Evolutionary conservation across 148 eudicot species (phyloP).

Genomic region (Silene uniflora): DNA sequence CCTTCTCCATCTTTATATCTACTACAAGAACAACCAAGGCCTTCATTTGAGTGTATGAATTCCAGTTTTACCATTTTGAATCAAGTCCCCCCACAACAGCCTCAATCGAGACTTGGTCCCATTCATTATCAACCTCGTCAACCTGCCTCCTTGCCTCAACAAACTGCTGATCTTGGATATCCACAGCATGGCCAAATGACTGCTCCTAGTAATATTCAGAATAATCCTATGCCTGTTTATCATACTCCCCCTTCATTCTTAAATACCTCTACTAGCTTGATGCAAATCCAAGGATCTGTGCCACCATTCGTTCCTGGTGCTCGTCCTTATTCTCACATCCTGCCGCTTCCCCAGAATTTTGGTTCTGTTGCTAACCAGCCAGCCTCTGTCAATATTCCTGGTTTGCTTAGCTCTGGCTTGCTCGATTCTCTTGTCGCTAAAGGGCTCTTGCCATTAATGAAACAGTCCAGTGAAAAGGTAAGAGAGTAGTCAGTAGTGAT

Average conservation of each 20-base stretch:
- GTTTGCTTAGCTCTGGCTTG: slow-evolving; percentile 64
- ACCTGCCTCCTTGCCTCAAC: slow-evolving; percentile 34
- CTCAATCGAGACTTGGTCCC: slow-evolving; percentile 35
- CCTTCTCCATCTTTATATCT: slow-evolving; percentile 35
- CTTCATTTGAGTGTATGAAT: slow-evolving; percentile 38
- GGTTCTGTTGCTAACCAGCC: slow-evolving; percentile 44
- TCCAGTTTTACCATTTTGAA: slow-evolving; percentile 27
- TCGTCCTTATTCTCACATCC: slow-evolving; percentile 38
- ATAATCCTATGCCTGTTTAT: slow-evolving; percentile 33
- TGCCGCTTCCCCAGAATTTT: slow-evolving; percentile 37
- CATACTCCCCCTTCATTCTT: slow-evolving; percentile 42
- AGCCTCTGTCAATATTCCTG: slow-evolving; percentile 46
- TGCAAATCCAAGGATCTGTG: slow-evolving; percentile 34
- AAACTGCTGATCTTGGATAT: no score
- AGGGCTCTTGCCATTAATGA: slow-evolving; percentile 64
- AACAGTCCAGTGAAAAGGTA: slow-evolving; percentile 62
- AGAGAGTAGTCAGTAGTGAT: not conserved
- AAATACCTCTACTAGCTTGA: slow-evolving; percentile 33
- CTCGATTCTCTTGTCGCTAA: slow-evolving; percentile 72
- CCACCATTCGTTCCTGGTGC: slow-evolving; percentile 42
- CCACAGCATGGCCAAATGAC: no score
- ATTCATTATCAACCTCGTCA: slow-evolving; percentile 36
- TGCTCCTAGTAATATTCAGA: no score
- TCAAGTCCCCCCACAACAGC: slow-evolving; percentile 40
- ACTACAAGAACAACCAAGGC: slow-evolving; percentile 35